These are phyloP conservation scores for Peniophora sp. DNA, from an alignment of 1,284 basidiomycete genomes.

Conservation along the genomic window DNA sequence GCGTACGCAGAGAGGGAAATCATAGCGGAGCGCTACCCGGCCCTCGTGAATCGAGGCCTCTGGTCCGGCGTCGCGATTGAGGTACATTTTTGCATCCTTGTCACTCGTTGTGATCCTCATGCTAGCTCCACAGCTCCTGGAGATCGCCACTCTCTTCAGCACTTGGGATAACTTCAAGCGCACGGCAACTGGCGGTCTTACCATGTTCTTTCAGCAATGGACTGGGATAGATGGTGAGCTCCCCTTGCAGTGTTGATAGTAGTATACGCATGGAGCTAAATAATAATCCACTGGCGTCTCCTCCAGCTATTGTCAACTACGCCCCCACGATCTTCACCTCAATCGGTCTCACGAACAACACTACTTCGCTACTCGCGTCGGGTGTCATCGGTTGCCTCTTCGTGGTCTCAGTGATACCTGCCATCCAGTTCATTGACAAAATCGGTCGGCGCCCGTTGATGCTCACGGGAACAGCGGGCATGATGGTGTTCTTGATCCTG, in stretches of 20 bases:
- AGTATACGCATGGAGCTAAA: no score
- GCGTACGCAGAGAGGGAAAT: slow-evolving; percentile 14
- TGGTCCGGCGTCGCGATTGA: slow-evolving; percentile 13
- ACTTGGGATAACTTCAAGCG: slow-evolving; percentile 17
- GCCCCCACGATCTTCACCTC: slow-evolving; percentile 17
- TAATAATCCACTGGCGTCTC: background rate
- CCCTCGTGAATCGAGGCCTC: slow-evolving; percentile 7
- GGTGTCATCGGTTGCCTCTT: slow-evolving; percentile 17
- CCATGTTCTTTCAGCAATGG: slow-evolving; percentile 20
- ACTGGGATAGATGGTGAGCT: slow-evolving; percentile 17
- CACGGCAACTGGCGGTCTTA: slow-evolving; percentile 17
- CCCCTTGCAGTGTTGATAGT: background rate
- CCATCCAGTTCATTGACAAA: slow-evolving; percentile 16
- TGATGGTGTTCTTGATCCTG: slow-evolving; percentile 21
- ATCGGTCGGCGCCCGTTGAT: slow-evolving; percentile 17
- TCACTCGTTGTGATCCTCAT: background rate
- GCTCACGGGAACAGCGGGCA: slow-evolving; percentile 15
- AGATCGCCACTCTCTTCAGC: slow-evolving; percentile 16
- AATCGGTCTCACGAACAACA: slow-evolving; percentile 12
- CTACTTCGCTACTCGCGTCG: slow-evolving; percentile 16
- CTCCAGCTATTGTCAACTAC: slow-evolving; percentile 13
- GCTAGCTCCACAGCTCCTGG: slow-evolving; percentile 6
- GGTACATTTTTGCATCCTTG: background rate
- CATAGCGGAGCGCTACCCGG: slow-evolving; percentile 14
- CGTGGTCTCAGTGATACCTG: slow-evolving; percentile 16